Conservation (phyloP, 805 yeast species). For the Hemisphaericaspora nanyangensis region DNA sequence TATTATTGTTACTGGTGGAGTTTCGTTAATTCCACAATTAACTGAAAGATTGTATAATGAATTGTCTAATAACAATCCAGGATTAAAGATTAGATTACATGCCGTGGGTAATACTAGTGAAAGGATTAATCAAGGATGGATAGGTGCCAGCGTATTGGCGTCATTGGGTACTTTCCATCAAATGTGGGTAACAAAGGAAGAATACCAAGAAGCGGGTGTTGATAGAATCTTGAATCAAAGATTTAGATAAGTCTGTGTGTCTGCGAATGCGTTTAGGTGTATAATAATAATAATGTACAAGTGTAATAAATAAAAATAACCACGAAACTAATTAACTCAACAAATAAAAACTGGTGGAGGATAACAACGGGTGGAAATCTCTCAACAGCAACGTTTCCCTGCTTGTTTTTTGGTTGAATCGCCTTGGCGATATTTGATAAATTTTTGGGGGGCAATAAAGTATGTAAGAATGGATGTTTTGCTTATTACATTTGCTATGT, state of each 20-base stretch:
- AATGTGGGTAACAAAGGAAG: slow-evolving; percentile 85
- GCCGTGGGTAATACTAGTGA: slow-evolving; percentile 77
- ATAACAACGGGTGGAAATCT: no score
- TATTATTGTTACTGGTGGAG: slow-evolving; percentile 82
- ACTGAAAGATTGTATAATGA: slow-evolving; percentile 75
- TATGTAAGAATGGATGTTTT: no score
- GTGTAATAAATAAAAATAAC: no score
- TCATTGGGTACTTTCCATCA: slow-evolving; percentile 94
- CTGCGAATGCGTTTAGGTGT: no score
- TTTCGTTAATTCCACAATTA: slow-evolving; percentile 75
- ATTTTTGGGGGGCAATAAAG: no score
- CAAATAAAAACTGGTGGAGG: no score
- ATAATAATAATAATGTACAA: no score
- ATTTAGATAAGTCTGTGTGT: slow-evolving; percentile 55
- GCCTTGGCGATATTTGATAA: no score
- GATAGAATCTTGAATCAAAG: slow-evolving; percentile 77
- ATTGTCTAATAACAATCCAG: slow-evolving; percentile 67
- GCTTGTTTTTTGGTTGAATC: no score
- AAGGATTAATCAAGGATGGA: slow-evolving; percentile 80
- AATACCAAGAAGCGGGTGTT: slow-evolving; percentile 84
- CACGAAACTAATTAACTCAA: no score
- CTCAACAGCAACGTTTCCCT: no score
- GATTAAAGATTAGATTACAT: slow-evolving; percentile 78
- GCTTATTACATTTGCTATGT: no score
- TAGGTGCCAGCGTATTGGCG: slow-evolving; percentile 86